Evolutionary conservation across 805 yeast species (phyloP), one percentile per base, ranked within the genome.

Genomic region (Nakazawaea anatomiae): DNA sequence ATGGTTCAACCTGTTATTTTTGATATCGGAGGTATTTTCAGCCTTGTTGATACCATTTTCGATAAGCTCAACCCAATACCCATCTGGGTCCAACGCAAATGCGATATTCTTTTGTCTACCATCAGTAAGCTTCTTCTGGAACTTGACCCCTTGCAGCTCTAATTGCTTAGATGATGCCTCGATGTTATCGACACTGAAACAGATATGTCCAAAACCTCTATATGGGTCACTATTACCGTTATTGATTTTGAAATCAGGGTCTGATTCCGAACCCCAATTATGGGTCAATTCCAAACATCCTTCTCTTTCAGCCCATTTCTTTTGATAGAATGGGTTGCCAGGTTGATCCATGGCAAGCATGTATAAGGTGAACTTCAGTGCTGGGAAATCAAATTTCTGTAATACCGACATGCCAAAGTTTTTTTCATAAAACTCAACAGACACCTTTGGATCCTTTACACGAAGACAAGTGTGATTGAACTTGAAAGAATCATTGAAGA

Each of bases 51-150:
- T 57, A 18, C 70, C 74, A 58, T 79, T 83, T 61, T 82, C 82
- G 58, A 92, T 79, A 61, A 92, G 71, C 74, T 92, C 99, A 60
- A 92, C 79, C 99, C 99, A 92, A 72, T 94, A 94, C 60, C 94
- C 94, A 69, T 92, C 92, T 6, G 98, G 97, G 62, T 94, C 99
- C 58, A 91, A 77, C 6, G 85, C 96, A 68, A 92, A 94, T 0
- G 98, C 98, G 71, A 94, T 91, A 67, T 89, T 77, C 68, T 83
- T 84, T 70, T 89, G 96, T 69, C 97, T 83, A 38, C 99, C 99
- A 64, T 92, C 98, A 39, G 80, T 68, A 57, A 91, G 73, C 63
- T 75, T 87, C 75, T 92, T 94, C 70, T 91, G 80, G 74, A 92
- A 92, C 47, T 69, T 64, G 50, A 86, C 97, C 25, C 85, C 87